A percentile compares a stretch with the other conserved stretches of the same genome.
phyloP scores from a whole-genome alignment of 176 grass and related monocot genomes.

The Carex kokanica region DNA sequence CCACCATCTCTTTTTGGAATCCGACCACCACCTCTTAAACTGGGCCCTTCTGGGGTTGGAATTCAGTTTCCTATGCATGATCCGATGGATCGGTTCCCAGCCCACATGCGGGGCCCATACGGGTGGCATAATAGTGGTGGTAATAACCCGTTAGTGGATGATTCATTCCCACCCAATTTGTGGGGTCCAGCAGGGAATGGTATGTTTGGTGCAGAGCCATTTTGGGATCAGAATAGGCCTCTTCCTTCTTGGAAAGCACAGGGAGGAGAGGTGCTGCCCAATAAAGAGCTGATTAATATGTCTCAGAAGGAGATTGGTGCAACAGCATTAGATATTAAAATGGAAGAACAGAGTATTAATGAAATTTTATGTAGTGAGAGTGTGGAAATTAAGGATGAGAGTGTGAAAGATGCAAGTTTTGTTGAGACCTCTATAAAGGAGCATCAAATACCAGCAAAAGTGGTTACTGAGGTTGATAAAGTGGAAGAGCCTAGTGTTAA shows the following conservation, averaged over 20 bases:
- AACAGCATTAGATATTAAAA: conserved; percentile 32
- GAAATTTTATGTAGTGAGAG: conserved; percentile 36
- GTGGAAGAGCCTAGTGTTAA: conserved; percentile 29
- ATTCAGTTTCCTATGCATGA: conserved; percentile 90
- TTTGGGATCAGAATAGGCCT: conserved; percentile 71
- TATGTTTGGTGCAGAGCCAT: conserved; percentile 51
- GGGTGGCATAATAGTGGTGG: conserved; percentile 51
- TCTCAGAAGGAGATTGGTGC: conserved; percentile 49
- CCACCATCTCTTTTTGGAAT: conserved; percentile 73
- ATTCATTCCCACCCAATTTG: conserved; percentile 65
- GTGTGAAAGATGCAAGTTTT: background rate
- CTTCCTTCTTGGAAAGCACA: conserved; percentile 50
- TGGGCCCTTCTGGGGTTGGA: conserved; percentile 51
- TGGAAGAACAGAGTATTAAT: conserved; percentile 36
- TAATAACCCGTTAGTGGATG: conserved; percentile 41
- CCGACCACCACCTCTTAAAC: conserved; percentile 72
- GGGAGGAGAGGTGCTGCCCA: conserved; percentile 35
- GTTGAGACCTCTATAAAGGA: background rate
- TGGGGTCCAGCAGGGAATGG: conserved; percentile 64
- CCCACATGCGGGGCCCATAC: conserved; percentile 58
- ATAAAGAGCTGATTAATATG: conserved; percentile 43
- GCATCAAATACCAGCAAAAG: conserved; percentile 24
- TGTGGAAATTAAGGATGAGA: conserved; percentile 43
- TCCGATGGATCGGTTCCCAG: conserved; percentile 62
- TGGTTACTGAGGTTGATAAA: conserved; percentile 26